Percentiles rank a stretch among this genome's conserved stretches.
Evolutionary conservation across 1,139 yeast species (phyloP).

Genomic region (Suhomyces bribrorum): DNA sequence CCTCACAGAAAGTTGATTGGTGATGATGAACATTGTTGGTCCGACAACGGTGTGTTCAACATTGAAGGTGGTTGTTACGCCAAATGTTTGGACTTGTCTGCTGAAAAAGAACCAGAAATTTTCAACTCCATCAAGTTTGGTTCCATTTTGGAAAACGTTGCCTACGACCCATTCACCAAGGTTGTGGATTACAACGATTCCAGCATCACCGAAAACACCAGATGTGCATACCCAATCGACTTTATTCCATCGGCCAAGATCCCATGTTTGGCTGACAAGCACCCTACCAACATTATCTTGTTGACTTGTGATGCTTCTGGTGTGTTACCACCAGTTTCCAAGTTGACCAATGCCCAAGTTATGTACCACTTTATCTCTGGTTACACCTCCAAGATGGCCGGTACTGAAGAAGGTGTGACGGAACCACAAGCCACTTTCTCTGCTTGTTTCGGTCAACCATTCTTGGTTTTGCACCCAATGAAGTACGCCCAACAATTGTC

Average conservation of each 20-base stretch:
- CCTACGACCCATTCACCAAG: constrained; percentile 77
- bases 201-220: constrained; percentile 90
- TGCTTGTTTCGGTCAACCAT: constrained; percentile 99
- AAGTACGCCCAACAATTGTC: constrained; percentile 96
- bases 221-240: constrained; percentile 98
- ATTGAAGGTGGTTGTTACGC: constrained; percentile 99
- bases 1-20: constrained; percentile 93
- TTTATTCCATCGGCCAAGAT: constrained; percentile 94
- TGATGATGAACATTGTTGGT: constrained; percentile 99
- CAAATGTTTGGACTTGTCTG: constrained; percentile 87
- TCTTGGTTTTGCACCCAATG: constrained; percentile 98
- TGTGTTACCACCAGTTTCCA: constrained; percentile 96
- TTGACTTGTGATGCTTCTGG: constrained; percentile 98
- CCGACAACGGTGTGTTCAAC: constrained; percentile 97
- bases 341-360: constrained; percentile 90
- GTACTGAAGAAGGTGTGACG: constrained; percentile 98
- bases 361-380: constrained; percentile 99
- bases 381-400: constrained; percentile 99
- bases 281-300: constrained; percentile 89
- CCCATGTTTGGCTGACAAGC: constrained; percentile 87
- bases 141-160: constrained; percentile 90
- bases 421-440: constrained; percentile 98
- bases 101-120: constrained; percentile 96
- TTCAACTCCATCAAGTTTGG: constrained; percentile 94
- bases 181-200: constrained; percentile 83